phyloP scores from a whole-genome alignment of 2,329 filamentous ascomycete genomes.

The Fusarium transvaalense region DNA sequence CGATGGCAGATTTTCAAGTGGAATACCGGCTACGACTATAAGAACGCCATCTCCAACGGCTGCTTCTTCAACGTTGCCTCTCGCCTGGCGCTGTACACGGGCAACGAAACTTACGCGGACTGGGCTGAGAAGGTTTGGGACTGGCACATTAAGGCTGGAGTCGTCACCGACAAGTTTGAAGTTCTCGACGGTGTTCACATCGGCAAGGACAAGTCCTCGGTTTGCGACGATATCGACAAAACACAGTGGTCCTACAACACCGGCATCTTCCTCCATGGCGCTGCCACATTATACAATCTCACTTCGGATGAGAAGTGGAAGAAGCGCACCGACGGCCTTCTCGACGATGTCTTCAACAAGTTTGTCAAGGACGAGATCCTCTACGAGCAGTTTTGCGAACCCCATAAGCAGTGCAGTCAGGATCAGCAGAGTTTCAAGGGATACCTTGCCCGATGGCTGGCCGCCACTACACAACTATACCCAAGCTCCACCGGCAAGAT shows the following conservation, averaged over 20 bases:
- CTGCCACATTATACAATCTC: constrained; percentile 72
- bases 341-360: constrained; percentile 61
- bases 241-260: constrained; percentile 79
- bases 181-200: constrained; percentile 66
- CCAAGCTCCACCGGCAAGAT: constrained; percentile 65
- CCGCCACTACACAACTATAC: constrained; percentile 66
- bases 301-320: constrained; percentile 68
- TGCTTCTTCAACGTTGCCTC: constrained; percentile 78
- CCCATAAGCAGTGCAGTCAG: constrained; percentile 69
- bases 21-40: constrained; percentile 78
- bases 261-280: constrained; percentile 73
- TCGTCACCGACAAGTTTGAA: constrained; percentile 68
- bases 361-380: constrained; percentile 70
- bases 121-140: constrained; percentile 80
- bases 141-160: constrained; percentile 68
- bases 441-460: constrained; percentile 77
- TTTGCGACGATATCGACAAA: constrained; percentile 66
- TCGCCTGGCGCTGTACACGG: constrained; percentile 81
- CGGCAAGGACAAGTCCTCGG: constrained; percentile 57
- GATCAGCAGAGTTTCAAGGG: constrained; percentile 84
- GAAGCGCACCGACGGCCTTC: constrained; percentile 68
- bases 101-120: constrained; percentile 80
- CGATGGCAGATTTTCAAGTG: constrained; percentile 88
- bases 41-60: constrained; percentile 76
- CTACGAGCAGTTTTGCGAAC: constrained; percentile 76